phyloP scores from a whole-genome alignment of 139 green algal genomes.

The Monoraphidium neglectum region DNA sequence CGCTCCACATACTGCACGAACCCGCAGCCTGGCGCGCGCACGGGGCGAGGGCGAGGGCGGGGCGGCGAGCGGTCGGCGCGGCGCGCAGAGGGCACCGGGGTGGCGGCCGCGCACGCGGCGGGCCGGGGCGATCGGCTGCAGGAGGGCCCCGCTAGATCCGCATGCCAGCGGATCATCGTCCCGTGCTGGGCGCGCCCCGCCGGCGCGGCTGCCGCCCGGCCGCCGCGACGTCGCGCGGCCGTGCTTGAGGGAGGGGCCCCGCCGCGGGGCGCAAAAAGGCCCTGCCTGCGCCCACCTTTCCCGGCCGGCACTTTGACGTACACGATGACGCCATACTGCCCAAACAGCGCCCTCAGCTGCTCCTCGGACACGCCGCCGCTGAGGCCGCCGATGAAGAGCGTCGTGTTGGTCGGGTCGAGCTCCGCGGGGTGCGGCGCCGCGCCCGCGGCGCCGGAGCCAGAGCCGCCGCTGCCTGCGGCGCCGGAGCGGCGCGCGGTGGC shows the following conservation, averaged over 20 bases:
- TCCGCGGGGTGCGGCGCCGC: constrained; percentile 43
- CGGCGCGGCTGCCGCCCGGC: too few relatives aligned
- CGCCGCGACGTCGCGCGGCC: too few relatives aligned
- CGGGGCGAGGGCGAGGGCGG: too few relatives aligned
- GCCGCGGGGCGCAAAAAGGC: too few relatives aligned
- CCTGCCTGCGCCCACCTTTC: constrained; percentile 58
- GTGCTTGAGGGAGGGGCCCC: too few relatives aligned
- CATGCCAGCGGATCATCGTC: too few relatives aligned
- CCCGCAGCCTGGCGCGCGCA: constrained; percentile 64
- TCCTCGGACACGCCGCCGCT: constrained; percentile 69
- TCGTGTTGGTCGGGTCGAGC: constrained; percentile 87
- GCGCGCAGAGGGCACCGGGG: too few relatives aligned
- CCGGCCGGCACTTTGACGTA: constrained; percentile 94
- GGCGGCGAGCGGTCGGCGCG: too few relatives aligned
- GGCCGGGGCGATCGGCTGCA: too few relatives aligned
- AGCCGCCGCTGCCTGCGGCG: constrained; percentile 27
- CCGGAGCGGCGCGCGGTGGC: constrained; percentile 60
- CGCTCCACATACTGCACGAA: constrained; percentile 93
- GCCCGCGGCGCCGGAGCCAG: constrained; percentile 8
- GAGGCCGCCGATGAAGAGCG: constrained; percentile 86
- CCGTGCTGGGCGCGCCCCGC: too few relatives aligned
- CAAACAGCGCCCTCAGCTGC: constrained; percentile 75
- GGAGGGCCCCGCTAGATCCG: too few relatives aligned
- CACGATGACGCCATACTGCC: constrained; percentile 83
- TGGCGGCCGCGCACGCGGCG: too few relatives aligned